Base-by-base conservation (phyloP, 2,329 filamentous ascomycete genomes). In the Colletotrichum melonis region DNA sequence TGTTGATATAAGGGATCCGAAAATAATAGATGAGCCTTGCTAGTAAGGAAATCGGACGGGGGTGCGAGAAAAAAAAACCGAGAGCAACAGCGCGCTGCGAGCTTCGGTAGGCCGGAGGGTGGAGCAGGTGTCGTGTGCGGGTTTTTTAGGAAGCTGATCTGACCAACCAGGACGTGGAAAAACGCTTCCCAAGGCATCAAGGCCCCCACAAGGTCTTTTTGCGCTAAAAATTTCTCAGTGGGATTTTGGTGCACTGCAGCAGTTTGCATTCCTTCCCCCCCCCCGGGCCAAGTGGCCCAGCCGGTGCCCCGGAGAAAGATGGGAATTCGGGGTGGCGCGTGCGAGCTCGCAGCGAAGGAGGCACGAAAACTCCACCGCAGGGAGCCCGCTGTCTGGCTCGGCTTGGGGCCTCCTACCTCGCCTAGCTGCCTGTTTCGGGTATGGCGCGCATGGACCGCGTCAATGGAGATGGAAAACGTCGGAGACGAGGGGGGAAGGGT, bases 91-190 rank as follows among this genome's bases (percentile, higher is more conserved):
- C 12, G 19, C 16, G 19, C 22, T 28, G 63, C 19, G 16, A 69
- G 59, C 59, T 65, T 54, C 71, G 70, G 67, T 42, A 73, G 70
- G 46, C 52, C 55, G 55, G 60, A 65, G 60, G 38, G 67, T 73
- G 71, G 71, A 70, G 54, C 35, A 35, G 67, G 71, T 74, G 71
- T 75, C 72, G 74, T 75, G 72, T 75, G 74, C 74, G 74, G 74
- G 74, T 75, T 75, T 75, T 75, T 75, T 73, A 75, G 74, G 74
- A 75, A 72, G 55, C 28, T 32, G n/a, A 52, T 62, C 49, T 49
- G 56, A 26, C 71, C 67, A 73, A 73, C 19, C 60, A 73, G 35
- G 11, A 30, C 49, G 67, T 73, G 67, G 67, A 24, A 32, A 71
- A 67, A 67, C 22, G 35, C 38, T 42, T 57, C 35, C 11, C 56